Evolutionary conservation across 2,329 filamentous ascomycete genomes (phyloP), one percentile per base, ranked within the genome.

Genomic region (Orbilia oligospora): DNA sequence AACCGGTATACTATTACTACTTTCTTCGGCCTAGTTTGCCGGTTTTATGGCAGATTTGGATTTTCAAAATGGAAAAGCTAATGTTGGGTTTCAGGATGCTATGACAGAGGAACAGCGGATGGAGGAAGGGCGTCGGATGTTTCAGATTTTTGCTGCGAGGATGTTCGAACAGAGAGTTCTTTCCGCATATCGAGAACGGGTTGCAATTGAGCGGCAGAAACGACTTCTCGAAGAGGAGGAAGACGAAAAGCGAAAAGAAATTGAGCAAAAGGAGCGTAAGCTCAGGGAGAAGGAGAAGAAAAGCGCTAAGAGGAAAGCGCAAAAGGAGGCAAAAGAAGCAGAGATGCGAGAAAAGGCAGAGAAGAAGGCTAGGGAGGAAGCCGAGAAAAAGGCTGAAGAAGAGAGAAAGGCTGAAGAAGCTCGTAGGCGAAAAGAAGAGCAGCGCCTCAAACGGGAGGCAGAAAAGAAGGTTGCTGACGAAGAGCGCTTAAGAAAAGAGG

Each of bases 111-210:
- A 97, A 86, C 94, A 98, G 87, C 92, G 96, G 79, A 98, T 99
- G 96, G 94, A 98, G 84, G 96, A 99, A 87, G 96, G 96, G 79
- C 90, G 96, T 71, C 89, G 95, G 81, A 99, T 99, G 96, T 99
- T 99, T 84, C 96, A 99, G 84, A 98, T 99, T 84, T 99, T 99
- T 85, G 96, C 96, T 79, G 96, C 96, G 73, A 91, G 96, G 80
- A 99, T 99, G 96, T 99, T 99, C 84, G 96, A 99, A 86, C 96
- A 99, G 84, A 89, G 96, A 80, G 96, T 99, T 22, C 88, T 99
- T 76, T 95, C 93, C 49, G 96, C 96, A n/a, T 99, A 99, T 85
- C 92, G 94, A 84, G 95, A 98, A 86, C 97, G 97, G 84, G 95
- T 99, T 2, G 93, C 96, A 18, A 91, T 91, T 82, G 95, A 99